Percentiles rank a stretch among this genome's conserved stretches.
phyloP scores from a whole-genome alignment of 2,329 filamentous ascomycete genomes.

The Botryotinia narcissicola region DNA sequence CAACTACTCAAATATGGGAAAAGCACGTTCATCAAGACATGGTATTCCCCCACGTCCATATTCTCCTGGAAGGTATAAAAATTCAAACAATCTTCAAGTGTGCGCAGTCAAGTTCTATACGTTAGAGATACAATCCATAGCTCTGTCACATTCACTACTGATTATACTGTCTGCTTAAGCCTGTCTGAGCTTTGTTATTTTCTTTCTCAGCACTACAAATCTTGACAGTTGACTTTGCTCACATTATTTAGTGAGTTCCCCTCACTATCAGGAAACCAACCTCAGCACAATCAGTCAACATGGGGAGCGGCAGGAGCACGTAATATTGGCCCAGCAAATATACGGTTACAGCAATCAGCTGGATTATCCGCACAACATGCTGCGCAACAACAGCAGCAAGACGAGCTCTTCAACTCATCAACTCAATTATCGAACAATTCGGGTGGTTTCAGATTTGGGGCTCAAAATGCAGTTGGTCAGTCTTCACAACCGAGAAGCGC shows the following conservation, averaged over 20 bases:
- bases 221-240: constrained; percentile 21
- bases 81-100: background rate
- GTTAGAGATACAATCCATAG: background rate
- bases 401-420: constrained; percentile 39
- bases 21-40: background rate
- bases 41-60: background rate
- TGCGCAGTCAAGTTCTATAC: background rate
- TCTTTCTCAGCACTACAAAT: background rate
- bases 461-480: constrained; percentile 38
- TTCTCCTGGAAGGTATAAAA: constrained; percentile 16
- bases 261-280: constrained; percentile 60
- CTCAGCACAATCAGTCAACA: constrained; percentile 39
- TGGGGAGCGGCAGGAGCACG: constrained; percentile 37
- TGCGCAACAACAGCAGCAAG: constrained; percentile 38
- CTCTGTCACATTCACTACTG: background rate
- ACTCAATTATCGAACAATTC: constrained; percentile 37
- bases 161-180: background rate
- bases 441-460: constrained; percentile 38
- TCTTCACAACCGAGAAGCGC: constrained; percentile 43
- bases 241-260: constrained; percentile 57
- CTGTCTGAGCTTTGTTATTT: background rate
- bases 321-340: constrained; percentile 34
- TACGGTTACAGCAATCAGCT: constrained; percentile 36
- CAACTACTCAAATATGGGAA: constrained; percentile 10
- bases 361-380: constrained; percentile 36